These are phyloP conservation scores for Globisporangium orthogonon DNA, from an alignment of 352 stramenopile genomes.

Conservation along the genomic window DNA sequence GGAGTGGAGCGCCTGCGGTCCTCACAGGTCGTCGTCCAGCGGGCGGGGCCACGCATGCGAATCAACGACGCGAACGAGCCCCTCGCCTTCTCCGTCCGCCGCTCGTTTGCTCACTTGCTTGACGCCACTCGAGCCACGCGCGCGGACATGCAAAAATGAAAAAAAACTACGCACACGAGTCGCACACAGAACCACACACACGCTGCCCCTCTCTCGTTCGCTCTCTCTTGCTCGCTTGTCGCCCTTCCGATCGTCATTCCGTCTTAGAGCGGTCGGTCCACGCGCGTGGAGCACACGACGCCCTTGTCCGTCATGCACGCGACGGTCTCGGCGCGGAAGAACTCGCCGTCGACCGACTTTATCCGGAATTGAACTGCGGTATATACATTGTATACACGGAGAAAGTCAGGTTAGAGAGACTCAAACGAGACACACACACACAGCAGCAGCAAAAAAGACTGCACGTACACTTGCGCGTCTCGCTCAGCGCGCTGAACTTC, in stretches of 20 bases:
- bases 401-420: no score
- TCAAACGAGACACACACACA: background rate
- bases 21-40: no score
- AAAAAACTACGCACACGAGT: slow-evolving; percentile 1
- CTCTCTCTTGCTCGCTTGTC: background rate
- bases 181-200: slow-evolving; percentile 3
- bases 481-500: slow-evolving; percentile 54
- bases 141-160: slow-evolving; percentile 3
- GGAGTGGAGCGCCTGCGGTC: no score
- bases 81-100: background rate
- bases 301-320: slow-evolving; percentile 67
- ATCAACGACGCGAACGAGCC: no score
- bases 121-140: background rate
- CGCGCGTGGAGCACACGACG: slow-evolving; percentile 73
- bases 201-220: background rate
- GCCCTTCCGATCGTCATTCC: no score
- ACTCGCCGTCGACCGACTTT: slow-evolving; percentile 76
- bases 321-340: slow-evolving; percentile 64
- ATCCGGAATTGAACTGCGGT: slow-evolving; percentile 69
- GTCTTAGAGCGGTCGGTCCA: slow-evolving; percentile 52
- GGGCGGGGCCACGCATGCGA: no score
- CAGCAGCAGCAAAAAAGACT: slow-evolving; percentile 3
- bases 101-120: background rate
- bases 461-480: slow-evolving; percentile 59
- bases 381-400: background rate